Conservation (phyloP, 768 basidiomycete genomes). For the Podaxis mareebaensis region DNA sequence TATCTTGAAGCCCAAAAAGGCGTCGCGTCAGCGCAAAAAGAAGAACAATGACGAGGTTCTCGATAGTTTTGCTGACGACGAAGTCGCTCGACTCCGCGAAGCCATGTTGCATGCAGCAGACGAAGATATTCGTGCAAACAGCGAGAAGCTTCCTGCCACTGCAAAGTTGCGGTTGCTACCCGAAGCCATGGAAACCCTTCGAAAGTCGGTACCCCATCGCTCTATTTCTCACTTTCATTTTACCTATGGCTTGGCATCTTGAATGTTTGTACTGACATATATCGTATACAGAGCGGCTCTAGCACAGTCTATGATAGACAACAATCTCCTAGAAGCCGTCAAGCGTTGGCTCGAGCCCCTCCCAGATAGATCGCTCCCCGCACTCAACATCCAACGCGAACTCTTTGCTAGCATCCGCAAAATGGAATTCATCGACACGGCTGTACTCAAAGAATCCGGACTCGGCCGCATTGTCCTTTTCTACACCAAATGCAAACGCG, state of each 20-base stretch:
- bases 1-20: conserved; percentile 81
- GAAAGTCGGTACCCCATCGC: conserved; percentile 59
- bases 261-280: conserved; percentile 14
- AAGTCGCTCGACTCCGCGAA: conserved; percentile 86
- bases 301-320: conserved; percentile 91
- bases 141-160: conserved; percentile 77
- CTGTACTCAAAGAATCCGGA: conserved; percentile 87
- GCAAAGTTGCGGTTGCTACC: conserved; percentile 82
- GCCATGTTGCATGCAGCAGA: conserved; percentile 86
- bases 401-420: conserved; percentile 82
- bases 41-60: conserved; percentile 78
- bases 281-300: conserved; percentile 71
- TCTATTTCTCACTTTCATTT: background rate
- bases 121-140: conserved; percentile 79
- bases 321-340: conserved; percentile 90
- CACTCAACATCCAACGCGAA: conserved; percentile 92
- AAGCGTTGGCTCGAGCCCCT: conserved; percentile 93
- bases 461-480: conserved; percentile 90
- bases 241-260: conserved; percentile 10
- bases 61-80: conserved; percentile 87
- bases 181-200: conserved; percentile 90
- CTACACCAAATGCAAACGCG: conserved; percentile 94
- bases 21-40: conserved; percentile 68
- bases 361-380: conserved; percentile 88
- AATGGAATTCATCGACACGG: conserved; percentile 91